Conservation (phyloP, 148 eudicot genomes). For the Rhododendron molle region DNA sequence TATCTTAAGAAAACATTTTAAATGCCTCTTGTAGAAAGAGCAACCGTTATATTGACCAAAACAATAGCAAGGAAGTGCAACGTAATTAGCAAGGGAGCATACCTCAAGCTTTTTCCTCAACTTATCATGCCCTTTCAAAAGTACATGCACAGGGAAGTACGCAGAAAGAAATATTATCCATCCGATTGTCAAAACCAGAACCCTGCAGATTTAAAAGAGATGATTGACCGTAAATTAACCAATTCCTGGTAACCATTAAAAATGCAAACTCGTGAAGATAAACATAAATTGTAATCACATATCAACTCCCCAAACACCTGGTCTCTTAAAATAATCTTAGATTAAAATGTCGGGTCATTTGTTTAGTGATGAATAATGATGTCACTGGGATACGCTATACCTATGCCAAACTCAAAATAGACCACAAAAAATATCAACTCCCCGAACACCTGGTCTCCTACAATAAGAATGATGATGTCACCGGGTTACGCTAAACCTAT, state of each 20-base stretch:
- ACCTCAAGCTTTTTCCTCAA: slow-evolving; percentile 92
- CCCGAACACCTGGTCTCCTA: neutral
- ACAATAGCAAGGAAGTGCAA: neutral
- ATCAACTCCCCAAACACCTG: neutral
- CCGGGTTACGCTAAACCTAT: neutral
- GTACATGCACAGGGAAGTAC: slow-evolving; percentile 80
- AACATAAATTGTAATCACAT: neutral
- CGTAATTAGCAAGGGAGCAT: slow-evolving; percentile 14
- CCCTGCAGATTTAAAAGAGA: slow-evolving; percentile 49
- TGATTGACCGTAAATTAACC: neutral
- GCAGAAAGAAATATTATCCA: slow-evolving; percentile 96
- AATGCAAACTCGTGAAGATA: neutral
- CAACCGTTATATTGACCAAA: neutral
- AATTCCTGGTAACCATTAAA: neutral
- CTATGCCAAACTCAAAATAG: neutral
- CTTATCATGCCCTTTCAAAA: slow-evolving; percentile 84
- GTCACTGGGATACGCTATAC: neutral
- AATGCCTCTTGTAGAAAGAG: neutral
- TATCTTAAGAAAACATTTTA: neutral
- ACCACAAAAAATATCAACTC: neutral
- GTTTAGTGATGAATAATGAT: neutral
- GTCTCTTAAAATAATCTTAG: neutral
- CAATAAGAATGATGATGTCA: neutral
- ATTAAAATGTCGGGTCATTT: neutral
- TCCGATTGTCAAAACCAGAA: slow-evolving; percentile 69